A percentile compares a stretch with the other conserved stretches of the same genome.
phyloP scores from a whole-genome alignment of 768 basidiomycete species.

The Russula brevipes region DNA sequence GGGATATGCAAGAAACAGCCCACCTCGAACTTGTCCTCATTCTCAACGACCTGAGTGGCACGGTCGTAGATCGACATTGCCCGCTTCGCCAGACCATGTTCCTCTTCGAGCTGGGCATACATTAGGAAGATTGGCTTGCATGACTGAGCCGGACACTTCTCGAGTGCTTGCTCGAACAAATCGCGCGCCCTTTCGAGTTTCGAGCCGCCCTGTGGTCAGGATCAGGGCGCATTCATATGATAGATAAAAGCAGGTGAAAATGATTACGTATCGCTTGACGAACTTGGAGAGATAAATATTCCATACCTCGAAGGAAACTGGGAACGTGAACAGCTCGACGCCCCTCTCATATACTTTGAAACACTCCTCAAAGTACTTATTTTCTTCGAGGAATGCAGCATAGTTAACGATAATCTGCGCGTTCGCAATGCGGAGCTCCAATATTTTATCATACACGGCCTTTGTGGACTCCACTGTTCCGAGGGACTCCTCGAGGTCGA shows the following conservation, averaged over 20 bases:
- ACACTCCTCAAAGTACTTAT: slow-evolving; percentile 96
- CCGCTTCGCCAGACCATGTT: slow-evolving; percentile 89
- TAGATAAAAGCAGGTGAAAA: neutral
- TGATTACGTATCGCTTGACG: slow-evolving; percentile 82
- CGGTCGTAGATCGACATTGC: slow-evolving; percentile 96
- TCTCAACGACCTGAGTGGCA: slow-evolving; percentile 77
- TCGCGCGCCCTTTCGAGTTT: slow-evolving; percentile 96
- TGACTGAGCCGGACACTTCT: slow-evolving; percentile 91
- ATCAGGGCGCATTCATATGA: neutral
- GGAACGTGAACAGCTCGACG: slow-evolving; percentile 95
- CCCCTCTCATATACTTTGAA: slow-evolving; percentile 99
- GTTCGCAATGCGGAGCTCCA: slow-evolving; percentile 95
- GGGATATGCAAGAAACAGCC: slow-evolving; percentile 25
- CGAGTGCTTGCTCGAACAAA: slow-evolving; percentile 94
- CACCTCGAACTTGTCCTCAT: slow-evolving; percentile 94
- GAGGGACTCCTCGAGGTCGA: slow-evolving; percentile 95
- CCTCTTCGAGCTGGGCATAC: slow-evolving; percentile 95
- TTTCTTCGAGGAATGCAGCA: slow-evolving; percentile 94
- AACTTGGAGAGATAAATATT: slow-evolving; percentile 98
- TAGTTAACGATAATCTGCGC: slow-evolving; percentile 98
- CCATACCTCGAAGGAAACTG: slow-evolving; percentile 98
- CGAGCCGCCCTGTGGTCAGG: slow-evolving; percentile 64
- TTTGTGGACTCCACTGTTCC: slow-evolving; percentile 91
- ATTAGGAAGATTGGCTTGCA: slow-evolving; percentile 94
- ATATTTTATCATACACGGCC: slow-evolving; percentile 90